These are phyloP conservation scores for Mycothermus thermophilus DNA, from an alignment of 495 filamentous ascomycete species.

Conservation along the genomic window DNA sequence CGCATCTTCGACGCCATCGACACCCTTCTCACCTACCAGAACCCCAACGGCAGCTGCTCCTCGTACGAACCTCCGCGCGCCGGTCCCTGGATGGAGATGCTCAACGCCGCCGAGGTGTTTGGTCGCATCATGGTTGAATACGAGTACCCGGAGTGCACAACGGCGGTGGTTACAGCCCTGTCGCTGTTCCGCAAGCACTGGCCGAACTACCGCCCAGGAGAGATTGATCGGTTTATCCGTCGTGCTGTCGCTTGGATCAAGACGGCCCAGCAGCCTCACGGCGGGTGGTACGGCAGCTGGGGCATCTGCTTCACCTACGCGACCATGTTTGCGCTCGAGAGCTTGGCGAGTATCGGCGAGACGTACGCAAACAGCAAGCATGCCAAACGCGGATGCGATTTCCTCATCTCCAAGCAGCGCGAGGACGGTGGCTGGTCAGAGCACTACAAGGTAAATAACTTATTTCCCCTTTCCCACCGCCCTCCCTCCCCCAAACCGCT, in stretches of 20 bases:
- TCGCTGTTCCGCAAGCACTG: constrained; percentile 68
- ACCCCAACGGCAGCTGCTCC: constrained; percentile 72
- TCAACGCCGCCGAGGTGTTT: constrained; percentile 95
- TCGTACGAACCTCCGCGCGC: constrained; percentile 79
- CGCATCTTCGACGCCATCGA: constrained; percentile 79
- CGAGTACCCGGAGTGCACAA: constrained; percentile 95
- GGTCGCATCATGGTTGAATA: constrained; percentile 97
- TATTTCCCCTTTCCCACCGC: not conserved
- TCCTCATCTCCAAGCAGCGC: constrained; percentile 68
- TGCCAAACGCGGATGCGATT: constrained; percentile 65
- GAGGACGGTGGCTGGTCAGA: constrained; percentile 95
- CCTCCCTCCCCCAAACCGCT: not conserved
- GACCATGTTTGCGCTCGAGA: constrained; percentile 86
- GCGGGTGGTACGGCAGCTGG: constrained; percentile 94
- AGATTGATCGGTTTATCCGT: constrained; percentile 57
- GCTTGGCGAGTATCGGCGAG: constrained; percentile 68
- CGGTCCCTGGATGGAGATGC: constrained; percentile 58
- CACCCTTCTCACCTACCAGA: constrained; percentile 85
- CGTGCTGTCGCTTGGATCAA: constrained; percentile 72
- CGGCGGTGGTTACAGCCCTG: constrained; percentile 82
- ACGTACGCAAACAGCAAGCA: constrained; percentile 57
- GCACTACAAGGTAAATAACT: constrained; percentile 58
- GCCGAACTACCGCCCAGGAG: constrained; percentile 61
- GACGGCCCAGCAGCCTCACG: constrained; percentile 60
- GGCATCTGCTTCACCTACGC: constrained; percentile 97